A percentile compares a stretch with the other conserved stretches of the same genome.
phyloP scores from a whole-genome alignment of 257 asterid species.

The Nicotiana tabacum region DNA sequence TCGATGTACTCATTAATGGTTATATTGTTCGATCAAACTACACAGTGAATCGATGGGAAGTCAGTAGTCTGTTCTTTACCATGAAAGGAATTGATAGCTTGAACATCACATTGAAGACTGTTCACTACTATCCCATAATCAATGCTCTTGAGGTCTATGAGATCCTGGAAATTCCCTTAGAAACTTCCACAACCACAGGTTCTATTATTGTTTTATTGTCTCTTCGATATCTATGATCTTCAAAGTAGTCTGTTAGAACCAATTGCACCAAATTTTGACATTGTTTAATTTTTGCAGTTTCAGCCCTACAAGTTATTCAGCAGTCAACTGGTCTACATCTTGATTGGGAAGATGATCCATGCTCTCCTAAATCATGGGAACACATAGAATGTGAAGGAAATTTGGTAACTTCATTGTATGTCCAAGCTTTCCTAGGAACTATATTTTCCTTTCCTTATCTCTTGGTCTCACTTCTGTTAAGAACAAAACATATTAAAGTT shows the following conservation, averaged over 20 bases:
- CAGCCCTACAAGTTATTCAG: constrained; percentile 88
- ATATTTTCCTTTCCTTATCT: background rate
- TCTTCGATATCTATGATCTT: background rate
- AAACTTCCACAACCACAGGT: constrained; percentile 91
- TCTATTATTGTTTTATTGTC: background rate
- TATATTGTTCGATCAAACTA: constrained; percentile 49
- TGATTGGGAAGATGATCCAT: constrained; percentile 92
- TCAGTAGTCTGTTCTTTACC: constrained; percentile 41
- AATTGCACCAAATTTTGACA: background rate
- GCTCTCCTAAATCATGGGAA: constrained; percentile 84
- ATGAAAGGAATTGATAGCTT: constrained; percentile 49
- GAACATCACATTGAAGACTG: constrained; percentile 69
- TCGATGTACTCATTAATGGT: constrained; percentile 64
- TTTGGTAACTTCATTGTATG: constrained; percentile 70
- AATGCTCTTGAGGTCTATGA: constrained; percentile 86
- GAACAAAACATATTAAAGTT: background rate
- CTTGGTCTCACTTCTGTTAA: background rate
- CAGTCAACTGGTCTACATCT: constrained; percentile 65
- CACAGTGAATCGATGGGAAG: constrained; percentile 61
- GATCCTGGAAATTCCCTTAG: constrained; percentile 67
- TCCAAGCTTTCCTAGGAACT: background rate
- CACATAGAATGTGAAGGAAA: constrained; percentile 79
- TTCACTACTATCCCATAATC: constrained; percentile 63
- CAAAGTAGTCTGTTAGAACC: background rate
- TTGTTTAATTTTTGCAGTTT: constrained; percentile 39